Evolutionary conservation across 371 early-diverging fungal genomes (phyloP).

Genomic region (Apophysomyces variabilis): DNA sequence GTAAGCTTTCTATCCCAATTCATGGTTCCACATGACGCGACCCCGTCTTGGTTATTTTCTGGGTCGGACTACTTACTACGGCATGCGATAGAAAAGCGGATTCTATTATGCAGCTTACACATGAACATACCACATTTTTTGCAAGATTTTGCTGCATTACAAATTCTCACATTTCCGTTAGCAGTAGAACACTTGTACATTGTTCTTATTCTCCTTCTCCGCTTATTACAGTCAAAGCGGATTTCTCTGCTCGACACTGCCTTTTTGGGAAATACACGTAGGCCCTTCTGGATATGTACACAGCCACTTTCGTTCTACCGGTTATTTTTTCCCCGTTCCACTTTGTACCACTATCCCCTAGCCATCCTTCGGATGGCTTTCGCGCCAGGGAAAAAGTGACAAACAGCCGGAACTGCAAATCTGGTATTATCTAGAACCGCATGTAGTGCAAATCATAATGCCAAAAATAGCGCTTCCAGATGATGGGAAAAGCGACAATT

Average conservation of each 20-base stretch:
- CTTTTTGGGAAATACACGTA: slow-evolving; percentile 6
- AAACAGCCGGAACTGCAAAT: not conserved
- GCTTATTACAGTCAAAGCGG: too few relatives aligned
- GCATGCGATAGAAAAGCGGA: not conserved
- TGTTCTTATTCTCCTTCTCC: too few relatives aligned
- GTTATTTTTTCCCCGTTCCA: slow-evolving; percentile 1
- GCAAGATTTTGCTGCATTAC: not conserved
- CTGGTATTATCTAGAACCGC: not conserved
- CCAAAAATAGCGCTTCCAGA: slow-evolving; percentile 4
- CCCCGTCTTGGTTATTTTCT: slow-evolving; percentile 4
- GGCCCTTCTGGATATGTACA: not conserved
- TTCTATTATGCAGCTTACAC: slow-evolving; percentile 2
- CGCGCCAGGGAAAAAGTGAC: not conserved
- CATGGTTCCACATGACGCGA: slow-evolving; percentile 7
- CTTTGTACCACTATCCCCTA: not conserved
- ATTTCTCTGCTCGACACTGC: not conserved
- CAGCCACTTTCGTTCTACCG: slow-evolving; percentile 2
- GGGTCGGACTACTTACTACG: not conserved
- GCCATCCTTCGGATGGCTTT: not conserved
- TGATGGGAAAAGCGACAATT: not conserved
- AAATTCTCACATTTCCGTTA: not conserved
- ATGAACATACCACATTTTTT: slow-evolving; percentile 7
- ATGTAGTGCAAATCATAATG: not conserved
- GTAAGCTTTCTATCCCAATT: slow-evolving; percentile 1
- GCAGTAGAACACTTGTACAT: not conserved